A percentile compares a stretch with the other conserved stretches of the same genome.
phyloP scores from a whole-genome alignment of 768 basidiomycete genomes.

The Leccinum obscurum region DNA sequence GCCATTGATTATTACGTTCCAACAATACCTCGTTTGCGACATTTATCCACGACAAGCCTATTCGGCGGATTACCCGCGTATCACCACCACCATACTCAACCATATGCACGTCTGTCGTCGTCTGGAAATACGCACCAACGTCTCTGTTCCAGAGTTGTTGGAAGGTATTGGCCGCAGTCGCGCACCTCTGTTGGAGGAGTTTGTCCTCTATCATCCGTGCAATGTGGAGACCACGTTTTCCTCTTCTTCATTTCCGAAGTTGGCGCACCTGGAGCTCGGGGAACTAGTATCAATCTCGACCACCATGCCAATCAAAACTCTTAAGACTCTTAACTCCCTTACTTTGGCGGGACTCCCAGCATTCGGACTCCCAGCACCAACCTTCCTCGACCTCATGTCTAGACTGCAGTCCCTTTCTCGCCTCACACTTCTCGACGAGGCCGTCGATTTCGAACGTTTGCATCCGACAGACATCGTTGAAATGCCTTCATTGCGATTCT shows the following conservation, averaged over 20 bases:
- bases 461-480: constrained; percentile 10
- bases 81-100: constrained; percentile 26
- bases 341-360: constrained; percentile 25
- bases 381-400: constrained; percentile 26
- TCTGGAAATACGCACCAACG: constrained; percentile 28
- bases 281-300: constrained; percentile 18
- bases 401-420: constrained; percentile 22
- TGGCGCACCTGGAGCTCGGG: constrained; percentile 26
- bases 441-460: constrained; percentile 27
- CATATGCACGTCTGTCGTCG: constrained; percentile 28
- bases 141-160: constrained; percentile 26
- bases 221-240: constrained; percentile 14
- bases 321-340: constrained; percentile 26
- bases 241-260: constrained; percentile 22
- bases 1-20: constrained; percentile 24
- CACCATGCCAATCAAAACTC: constrained; percentile 16
- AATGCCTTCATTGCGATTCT: constrained; percentile 20
- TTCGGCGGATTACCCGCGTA: constrained; percentile 23
- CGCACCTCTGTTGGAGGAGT: constrained; percentile 29
- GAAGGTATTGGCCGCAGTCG: constrained; percentile 20
- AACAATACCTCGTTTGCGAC: constrained; percentile 23
- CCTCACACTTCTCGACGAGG: constrained; percentile 29
- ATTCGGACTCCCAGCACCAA: constrained; percentile 20
- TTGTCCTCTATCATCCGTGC: constrained; percentile 26
- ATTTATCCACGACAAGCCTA: constrained; percentile 20